Evolutionary conservation across 2,329 filamentous ascomycete genomes (phyloP), one percentile per base, ranked within the genome.

Genomic region (Knoxdaviesia proteae): DNA sequence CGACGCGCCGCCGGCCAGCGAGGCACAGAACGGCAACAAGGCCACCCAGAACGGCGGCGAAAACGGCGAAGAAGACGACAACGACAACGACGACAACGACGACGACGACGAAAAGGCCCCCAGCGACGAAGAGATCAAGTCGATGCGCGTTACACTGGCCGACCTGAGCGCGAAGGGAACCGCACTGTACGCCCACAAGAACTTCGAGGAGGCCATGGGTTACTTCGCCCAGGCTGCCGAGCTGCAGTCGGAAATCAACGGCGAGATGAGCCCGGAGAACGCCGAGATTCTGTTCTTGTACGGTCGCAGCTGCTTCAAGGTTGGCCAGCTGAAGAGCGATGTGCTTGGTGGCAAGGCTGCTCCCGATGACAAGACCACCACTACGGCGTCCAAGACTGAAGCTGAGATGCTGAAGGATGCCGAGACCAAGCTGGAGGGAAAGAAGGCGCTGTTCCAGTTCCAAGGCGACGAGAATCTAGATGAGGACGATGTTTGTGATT

Each of bases 261-360:
- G 88, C 58, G 90, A 96, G 61, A 82, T 92, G 69, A 77, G 77
- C 10, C 76, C 83, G 4, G 78, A 84, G 45, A 98, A 98, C 53
- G 88, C 87, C 41, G 88, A 96, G 56, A 74, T 98, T 39, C 74
- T 96, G 20, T 98, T 93, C 59, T 74, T 86, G 49, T 98, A 98
- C 60, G 90, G 90, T 9, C 83, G 88, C 56, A 84, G 84, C 44
- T 65, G 98, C 20, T 96, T 93, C 68, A 87, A 87, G 58, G 81
- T 96, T 46, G 90, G 87, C 32, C 82, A 96, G 57, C 79, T 76
- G 58, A 94, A 93, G 60, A 94, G 86, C 56, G 87, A 96, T 55
- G 87, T 98, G 30, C 68, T 98, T 34, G 90, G 90, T 45, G 83
- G 81, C 34, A 81, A 80, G 53, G 80, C 87, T 20, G 58, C 72